Conservation (phyloP, 768 basidiomycete species). For the Termitomyces sp. region DNA sequence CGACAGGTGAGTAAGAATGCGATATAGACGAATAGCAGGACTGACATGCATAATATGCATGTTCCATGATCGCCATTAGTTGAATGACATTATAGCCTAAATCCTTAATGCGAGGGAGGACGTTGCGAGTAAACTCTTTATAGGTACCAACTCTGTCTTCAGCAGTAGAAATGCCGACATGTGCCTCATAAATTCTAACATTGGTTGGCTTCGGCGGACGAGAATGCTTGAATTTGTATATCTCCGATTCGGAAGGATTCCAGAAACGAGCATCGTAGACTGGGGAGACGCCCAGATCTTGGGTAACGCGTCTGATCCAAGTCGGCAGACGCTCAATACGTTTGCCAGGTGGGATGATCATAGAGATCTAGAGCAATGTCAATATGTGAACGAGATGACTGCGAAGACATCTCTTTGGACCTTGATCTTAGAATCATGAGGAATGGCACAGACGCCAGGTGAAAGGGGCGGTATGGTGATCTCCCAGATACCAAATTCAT, state of each 20-base stretch:
- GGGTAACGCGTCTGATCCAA: constrained; percentile 95
- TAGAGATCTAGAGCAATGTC: constrained; percentile 65
- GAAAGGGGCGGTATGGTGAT: constrained; percentile 64
- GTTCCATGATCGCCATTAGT: constrained; percentile 98
- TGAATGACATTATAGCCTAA: constrained; percentile 97
- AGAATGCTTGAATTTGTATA: constrained; percentile 78
- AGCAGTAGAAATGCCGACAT: constrained; percentile 92
- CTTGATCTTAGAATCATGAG: constrained; percentile 95
- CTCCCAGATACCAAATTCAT: constrained; percentile 88
- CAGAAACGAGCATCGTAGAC: constrained; percentile 98
- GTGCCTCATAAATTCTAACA: constrained; percentile 91
- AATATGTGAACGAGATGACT: constrained; percentile 1
- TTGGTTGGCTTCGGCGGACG: constrained; percentile 63
- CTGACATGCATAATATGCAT: constrained; percentile 96
- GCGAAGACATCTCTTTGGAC: constrained; percentile 31
- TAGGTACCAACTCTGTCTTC: constrained; percentile 90
- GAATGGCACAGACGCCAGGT: constrained; percentile 74
- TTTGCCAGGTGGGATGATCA: constrained; percentile 73
- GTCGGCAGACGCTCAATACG: constrained; percentile 90
- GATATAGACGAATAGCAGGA: constrained; percentile 6
- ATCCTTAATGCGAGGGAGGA: constrained; percentile 82
- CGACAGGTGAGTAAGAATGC: neutral
- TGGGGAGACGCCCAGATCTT: constrained; percentile 85
- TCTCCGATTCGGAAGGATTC: constrained; percentile 78
- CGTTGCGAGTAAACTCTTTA: constrained; percentile 86